Base-by-base conservation (phyloP, 371 early-diverging fungal genomes). In the Neoconidiobolus thromboides region DNA sequence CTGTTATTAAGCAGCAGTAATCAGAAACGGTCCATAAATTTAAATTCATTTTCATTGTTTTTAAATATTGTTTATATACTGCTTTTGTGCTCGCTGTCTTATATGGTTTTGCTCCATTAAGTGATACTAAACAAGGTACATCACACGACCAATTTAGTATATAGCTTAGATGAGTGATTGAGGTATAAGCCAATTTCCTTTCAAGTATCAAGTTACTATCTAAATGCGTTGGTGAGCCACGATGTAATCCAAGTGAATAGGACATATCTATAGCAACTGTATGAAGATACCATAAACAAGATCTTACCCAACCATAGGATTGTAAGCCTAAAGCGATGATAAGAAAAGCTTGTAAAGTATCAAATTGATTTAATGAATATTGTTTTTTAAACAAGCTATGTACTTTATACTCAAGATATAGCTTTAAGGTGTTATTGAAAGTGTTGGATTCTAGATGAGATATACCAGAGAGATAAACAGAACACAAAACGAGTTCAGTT, bases 171-270 rank as follows among this genome's bases (percentile, higher is more conserved):
- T 26, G 26, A 26, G 26, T 26, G 26, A 26, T 26, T 26, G 26
- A 57, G 43, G 43, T 57, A 14, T 57, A 57, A 57, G 57, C 57
- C 57, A 57, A 44, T 26, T 44, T 42, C 14, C 57, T 40, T 46
- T 57, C 57, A 26, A 38, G 40, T 10, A 57, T 41, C n/a, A 57
- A 5, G 42, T 57, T 42, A 7, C 43, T 41, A 26, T 42, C 43
- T 3, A 15, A n/a, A 5, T 46, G 5, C 3, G 12, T 57, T 41
- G 57, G 57, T 44, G 40, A 37, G 43, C 14, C 14, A 5, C 15
- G 6, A 26, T 57, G 57, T n/a, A 57, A 37, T 3, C 57, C 57
- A 9, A 57, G 14, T 15, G 43, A 57, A 26, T 57, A 44, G n/a
- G 57, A 41, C 26, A 57, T 57, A 40, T 57, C 57, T 6, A 57